Evolutionary conservation across 2,329 filamentous ascomycete genomes (phyloP).

Genomic region (Penicillium paneum): DNA sequence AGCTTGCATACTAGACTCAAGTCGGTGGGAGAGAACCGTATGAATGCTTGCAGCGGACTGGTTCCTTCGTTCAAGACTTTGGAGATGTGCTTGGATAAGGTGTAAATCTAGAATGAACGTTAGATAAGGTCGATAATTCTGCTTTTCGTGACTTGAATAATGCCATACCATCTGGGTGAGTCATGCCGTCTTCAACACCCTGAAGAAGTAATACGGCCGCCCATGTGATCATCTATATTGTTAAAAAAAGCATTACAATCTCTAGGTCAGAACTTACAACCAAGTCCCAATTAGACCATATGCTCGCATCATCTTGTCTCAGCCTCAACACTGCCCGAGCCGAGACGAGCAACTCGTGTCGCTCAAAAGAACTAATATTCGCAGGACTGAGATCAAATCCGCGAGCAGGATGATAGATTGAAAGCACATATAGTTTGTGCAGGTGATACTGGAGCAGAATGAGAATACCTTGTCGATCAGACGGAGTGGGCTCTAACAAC

Average conservation of each 20-base stretch:
- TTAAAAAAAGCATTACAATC: background rate
- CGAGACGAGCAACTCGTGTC: conserved; percentile 30
- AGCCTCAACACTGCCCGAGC: conserved; percentile 29
- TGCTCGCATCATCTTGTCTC: conserved; percentile 29
- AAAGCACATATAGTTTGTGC: conserved; percentile 31
- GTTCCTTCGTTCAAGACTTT: conserved; percentile 22
- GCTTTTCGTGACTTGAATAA: background rate
- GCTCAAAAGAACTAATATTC: conserved; percentile 26
- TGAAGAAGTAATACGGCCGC: conserved; percentile 27
- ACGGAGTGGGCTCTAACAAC: conserved; percentile 24
- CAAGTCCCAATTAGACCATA: conserved; percentile 35
- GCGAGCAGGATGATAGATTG: conserved; percentile 31
- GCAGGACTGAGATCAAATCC: conserved; percentile 28
- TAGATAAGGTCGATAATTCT: background rate
- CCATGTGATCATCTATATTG: conserved; percentile 30
- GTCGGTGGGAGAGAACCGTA: conserved; percentile 22
- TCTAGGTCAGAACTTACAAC: conserved; percentile 16
- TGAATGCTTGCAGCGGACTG: conserved; percentile 26
- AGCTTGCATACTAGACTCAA: conserved; percentile 27
- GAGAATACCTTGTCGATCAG: conserved; percentile 30
- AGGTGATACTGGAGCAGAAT: conserved; percentile 33
- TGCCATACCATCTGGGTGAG: conserved; percentile 27
- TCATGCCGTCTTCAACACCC: conserved; percentile 30
- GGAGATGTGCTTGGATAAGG: conserved; percentile 27
- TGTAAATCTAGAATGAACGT: conserved; percentile 17